These are phyloP conservation scores for Pythium scleroteichum DNA, from an alignment of 352 stramenopile species.

Conservation along the genomic window DNA sequence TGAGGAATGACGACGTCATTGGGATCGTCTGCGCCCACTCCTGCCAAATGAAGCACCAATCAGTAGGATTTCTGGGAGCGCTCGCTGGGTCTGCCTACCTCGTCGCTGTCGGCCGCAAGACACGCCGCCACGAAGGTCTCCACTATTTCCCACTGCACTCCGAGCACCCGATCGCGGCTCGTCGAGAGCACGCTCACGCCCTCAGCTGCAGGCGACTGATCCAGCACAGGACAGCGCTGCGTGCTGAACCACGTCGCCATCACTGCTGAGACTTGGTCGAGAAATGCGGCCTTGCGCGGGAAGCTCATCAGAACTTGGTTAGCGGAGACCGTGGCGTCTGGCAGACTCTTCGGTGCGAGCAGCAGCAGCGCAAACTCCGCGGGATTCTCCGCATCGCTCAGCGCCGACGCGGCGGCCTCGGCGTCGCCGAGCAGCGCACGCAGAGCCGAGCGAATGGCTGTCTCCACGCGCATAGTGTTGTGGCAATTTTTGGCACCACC, in stretches of 20 bases:
- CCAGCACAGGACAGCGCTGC: constrained; percentile 34
- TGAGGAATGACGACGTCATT: not conserved
- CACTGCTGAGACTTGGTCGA: constrained; percentile 47
- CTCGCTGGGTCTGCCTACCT: no score
- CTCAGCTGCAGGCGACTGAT: constrained; percentile 29
- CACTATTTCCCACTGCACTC: constrained; percentile 24
- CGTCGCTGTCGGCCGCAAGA: not conserved
- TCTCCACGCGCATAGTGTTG: no score
- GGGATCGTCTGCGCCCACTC: not conserved
- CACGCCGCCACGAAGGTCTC: constrained; percentile 26
- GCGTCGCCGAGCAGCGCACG: constrained; percentile 3
- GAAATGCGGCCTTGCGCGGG: constrained; percentile 28
- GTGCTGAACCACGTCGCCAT: constrained; percentile 42
- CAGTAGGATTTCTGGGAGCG: no score
- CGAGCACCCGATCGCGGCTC: constrained; percentile 37
- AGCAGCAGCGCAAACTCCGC: constrained; percentile 44
- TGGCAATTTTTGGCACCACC: no score
- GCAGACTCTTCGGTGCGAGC: constrained; percentile 15
- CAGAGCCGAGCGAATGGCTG: not conserved
- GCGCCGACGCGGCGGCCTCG: constrained; percentile 2
- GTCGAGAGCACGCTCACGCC: constrained; percentile 38
- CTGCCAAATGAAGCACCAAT: not conserved
- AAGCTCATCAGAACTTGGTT: constrained; percentile 27
- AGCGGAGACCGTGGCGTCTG: not conserved
- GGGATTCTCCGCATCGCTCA: constrained; percentile 36